Base-by-base conservation (phyloP, 148 eudicot genomes). In the Spergularia marina region DNA sequence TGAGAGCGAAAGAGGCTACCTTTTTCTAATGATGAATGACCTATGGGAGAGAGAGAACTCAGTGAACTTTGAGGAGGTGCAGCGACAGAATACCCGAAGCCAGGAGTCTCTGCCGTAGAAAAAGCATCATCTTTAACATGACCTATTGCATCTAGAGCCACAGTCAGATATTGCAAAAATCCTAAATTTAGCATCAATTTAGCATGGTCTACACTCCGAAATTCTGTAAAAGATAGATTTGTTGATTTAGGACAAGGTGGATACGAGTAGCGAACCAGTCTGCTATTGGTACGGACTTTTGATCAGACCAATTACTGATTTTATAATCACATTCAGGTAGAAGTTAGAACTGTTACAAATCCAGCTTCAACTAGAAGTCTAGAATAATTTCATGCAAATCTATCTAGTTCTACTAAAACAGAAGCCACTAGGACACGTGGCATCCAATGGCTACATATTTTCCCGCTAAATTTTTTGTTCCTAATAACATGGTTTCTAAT, bases 21-120 rank as follows among this genome's bases (percentile, higher is more conserved):
- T 30, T 30, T 30, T 2, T 30, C 3, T 2, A n/a, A n/a, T n/a
- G 4, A 30, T 30, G 34, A 59, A 65, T 65, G 66, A 57, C 49
- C 49, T 59, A 12, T 10, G 21, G 14, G 65, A 68, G 73, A 44
- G 47, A 23, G 17, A 41, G 47, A 14, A 17, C 47, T 9, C 2
- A 23, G 57, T 23, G 73, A 23, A 23, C 41, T 59, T 68, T 58
- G 7, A 56, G 44, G 64, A 16, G 75, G 80, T 62, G 51, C 53
- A 15, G 63, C 54, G 21, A 54, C 57, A 23, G 8, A 4, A 71
- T 41, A 17, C 11, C 70, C 71, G 68, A 39, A 65, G 14, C 30
- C 44, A 39, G 72, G 81, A 40, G 54, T 34, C 30, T 34, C 60
- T 12, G 69, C 74, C 36, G 82, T 74, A 74, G 78, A 67, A 8